Evolutionary conservation across 306 rosid species (phyloP).

Genomic region (Begonia loranthoides): DNA sequence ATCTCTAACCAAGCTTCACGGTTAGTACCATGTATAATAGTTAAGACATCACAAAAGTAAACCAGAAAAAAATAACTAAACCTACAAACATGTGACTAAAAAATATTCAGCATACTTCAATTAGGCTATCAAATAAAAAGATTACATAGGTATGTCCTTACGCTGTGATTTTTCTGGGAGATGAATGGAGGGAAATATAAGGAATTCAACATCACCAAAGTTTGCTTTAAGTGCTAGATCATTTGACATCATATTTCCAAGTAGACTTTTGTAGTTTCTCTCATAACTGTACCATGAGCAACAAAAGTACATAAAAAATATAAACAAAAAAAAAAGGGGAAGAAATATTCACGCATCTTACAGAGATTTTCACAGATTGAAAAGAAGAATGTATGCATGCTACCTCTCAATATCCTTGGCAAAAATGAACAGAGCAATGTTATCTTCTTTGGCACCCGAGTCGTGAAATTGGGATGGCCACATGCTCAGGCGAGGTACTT

Average conservation of each 20-base stretch:
- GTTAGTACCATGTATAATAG: too few species aligned
- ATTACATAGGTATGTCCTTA: constrained; percentile 22
- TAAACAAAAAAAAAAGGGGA: constrained; percentile 1
- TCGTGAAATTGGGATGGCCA: constrained; percentile 84
- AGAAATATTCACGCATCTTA: not conserved
- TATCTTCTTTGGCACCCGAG: constrained; percentile 65
- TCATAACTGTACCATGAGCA: constrained; percentile 48
- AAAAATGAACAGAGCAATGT: constrained; percentile 85
- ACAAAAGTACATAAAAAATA: not conserved
- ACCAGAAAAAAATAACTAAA: too few species aligned
- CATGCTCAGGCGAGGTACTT: constrained; percentile 68
- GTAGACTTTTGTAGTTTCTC: constrained; percentile 46
- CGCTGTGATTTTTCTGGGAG: constrained; percentile 87
- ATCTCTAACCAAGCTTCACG: too few species aligned
- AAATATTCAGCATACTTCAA: too few species aligned
- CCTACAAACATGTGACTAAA: too few species aligned
- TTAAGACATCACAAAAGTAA: too few species aligned
- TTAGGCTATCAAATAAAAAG: too few species aligned
- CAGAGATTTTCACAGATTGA: not conserved
- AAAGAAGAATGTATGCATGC: not conserved
- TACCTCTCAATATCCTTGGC: constrained; percentile 75
- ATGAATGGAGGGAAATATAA: constrained; percentile 78
- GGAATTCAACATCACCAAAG: constrained; percentile 63
- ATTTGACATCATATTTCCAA: constrained; percentile 70
- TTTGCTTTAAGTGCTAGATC: constrained; percentile 78